Base-by-base conservation (phyloP, 225 moss, liverwort and hornwort species). In the Physcomitrium patens region DNA sequence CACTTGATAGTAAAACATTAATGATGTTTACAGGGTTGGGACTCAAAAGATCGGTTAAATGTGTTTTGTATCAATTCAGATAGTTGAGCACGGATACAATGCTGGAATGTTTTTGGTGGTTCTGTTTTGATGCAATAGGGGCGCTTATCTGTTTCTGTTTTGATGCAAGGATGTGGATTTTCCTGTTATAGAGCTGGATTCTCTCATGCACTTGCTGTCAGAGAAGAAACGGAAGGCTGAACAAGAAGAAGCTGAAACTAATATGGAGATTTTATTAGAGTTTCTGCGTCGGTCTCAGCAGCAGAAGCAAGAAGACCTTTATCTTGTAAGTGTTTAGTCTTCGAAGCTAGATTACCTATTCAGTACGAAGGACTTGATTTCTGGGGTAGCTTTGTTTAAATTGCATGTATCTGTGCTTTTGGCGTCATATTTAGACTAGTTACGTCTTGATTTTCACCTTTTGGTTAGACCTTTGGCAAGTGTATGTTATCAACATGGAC, bases 141-240 rank as follows among this genome's bases (percentile, higher is more conserved):
- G 63, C 58, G 8, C 76, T 73, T 14, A 26, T 48, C 41, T 73
- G 69, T 77, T 74, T 8, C 61, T 27, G 54, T 70, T 74, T 55
- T 74, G 70, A 20, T 66, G 43, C 52, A 87, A 96, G 96, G 94
- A 90, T 60, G 76, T 73, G 9, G 92, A 94, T 70, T 76, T 99
- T 27, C 91, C 97, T 60, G 87, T 93, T 44, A 99, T 91, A 82
- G 97, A 99, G 72, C 80, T 99, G 68, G 94, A 99, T 64, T 86
- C 87, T 28, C 81, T 99, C 23, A 70, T 99, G 70, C 75, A 80
- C 22, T 60, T 99, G 26, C 74, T 94, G 37, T 78, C 86, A 27
- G 97, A 91, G 10, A 99, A 93, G 89, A 99, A 99, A 79, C 84
- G 84, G 16, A 99, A 93, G 69, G 93, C 90, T 27, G 97, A 94